Base-by-base conservation (phyloP, 2,329 filamentous ascomycete species). In the Raffaelea ambrosiae region DNA sequence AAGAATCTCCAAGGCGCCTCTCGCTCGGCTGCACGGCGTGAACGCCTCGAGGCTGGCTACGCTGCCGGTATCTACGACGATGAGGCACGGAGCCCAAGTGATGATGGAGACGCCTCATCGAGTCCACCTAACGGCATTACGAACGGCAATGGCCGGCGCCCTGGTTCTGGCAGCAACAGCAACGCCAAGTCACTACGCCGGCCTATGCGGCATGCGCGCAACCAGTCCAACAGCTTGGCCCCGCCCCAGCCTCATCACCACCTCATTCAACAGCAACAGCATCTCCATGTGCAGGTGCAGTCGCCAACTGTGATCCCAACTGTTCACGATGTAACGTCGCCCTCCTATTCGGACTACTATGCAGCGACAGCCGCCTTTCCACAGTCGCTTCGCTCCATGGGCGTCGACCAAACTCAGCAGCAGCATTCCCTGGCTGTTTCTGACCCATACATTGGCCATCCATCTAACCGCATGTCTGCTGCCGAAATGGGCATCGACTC, bases 1-100 rank as follows among this genome's bases (percentile, higher is more conserved):
- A 91, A 89, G 68, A 89, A 87, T 64, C 75, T 93, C 49, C 82
- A 84, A 61, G 80, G 81, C 57, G 78, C 81, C 46, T 75, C 81
- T 54, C 79, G 85, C 52, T 76, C 82, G 48, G 79, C 77, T 49
- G 73, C 77, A 50, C 79, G 82, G 54, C 82, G 82, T 58, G 82
- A 81, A 67, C 78, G 77, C 51, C 67, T 77, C 56, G 75, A 75
- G 65, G 66, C 66, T 29, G 65, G 66, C 59, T 49, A 54, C 16
- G 42, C 35, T 8, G 29, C 29, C 13, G 61, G 65, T 64, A 70
- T 66, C 65, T 78, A 77, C 71, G 76, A 78, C 68, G 83, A 86
- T 69, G 84, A 88, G 68, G 35, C 16, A 64, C 68, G 80, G 60
- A 77, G 86, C 68, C 81, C 76, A 60, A 73, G 72, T 64, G 74